Base-by-base conservation (phyloP, 371 early-diverging fungal species). In the Homolaphlyctis polyrhiza region DNA sequence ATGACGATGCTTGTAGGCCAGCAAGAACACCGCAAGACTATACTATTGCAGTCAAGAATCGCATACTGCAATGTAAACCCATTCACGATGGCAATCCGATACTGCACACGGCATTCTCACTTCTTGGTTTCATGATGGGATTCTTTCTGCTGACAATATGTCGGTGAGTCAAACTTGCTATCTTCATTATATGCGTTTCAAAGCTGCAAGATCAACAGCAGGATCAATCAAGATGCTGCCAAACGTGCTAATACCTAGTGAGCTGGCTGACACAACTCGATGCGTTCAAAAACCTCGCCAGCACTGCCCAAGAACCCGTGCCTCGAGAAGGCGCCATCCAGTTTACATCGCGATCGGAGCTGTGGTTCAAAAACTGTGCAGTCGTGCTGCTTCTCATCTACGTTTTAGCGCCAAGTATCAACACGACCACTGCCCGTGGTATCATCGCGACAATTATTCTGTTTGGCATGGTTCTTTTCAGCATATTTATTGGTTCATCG, bases 341-440 rank as follows among this genome's bases (percentile, higher is more conserved):
- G 47, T 72, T 65, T 62, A 72, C 72, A n/a, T 60, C 72, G 14
- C 68, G 72, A 13, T 72, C 72, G 1, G 72, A 72, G 64, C 64
- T 68, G 65, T 11, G 27, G 35, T 25, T 36, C 62, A 72, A 72
- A 60, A 72, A 72, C 59, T 64, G 58, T 1, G 61, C 62, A 35
- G 45, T 72, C 52, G 39, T 62, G 0, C 36, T 72, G 25, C 55
- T 72, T 32, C 60, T 72, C 6, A 39, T 72, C 0, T 67, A 72
- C 62, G 63, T 63, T 18, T 39, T 72, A 0, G 64, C 69, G 61
- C 69, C 72, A 6, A 68, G 68, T 21, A 8, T 18, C 1, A 63
- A 65, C 23, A 65, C 66, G 0, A 50, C 69, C 3, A 72, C 72
- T 23, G 55, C 63, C 0, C 65, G 70, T 11, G 71, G 71, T 11